phyloP scores from a whole-genome alignment of 2,329 filamentous ascomycete genomes.

The Aspergillus sp. region DNA sequence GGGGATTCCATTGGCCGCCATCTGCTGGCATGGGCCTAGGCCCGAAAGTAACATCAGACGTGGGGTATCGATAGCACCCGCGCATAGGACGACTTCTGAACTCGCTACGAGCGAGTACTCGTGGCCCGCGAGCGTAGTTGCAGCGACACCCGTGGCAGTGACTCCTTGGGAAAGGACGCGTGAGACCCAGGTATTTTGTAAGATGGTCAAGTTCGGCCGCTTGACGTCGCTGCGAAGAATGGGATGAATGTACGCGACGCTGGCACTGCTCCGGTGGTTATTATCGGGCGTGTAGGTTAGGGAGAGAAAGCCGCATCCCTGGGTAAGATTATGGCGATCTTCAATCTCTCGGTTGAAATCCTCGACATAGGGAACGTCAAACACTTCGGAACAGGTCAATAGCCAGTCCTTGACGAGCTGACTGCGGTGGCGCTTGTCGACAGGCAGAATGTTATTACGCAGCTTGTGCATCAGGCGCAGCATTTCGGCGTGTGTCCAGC shows the following conservation, averaged over 20 bases:
- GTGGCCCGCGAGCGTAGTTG: constrained; percentile 54
- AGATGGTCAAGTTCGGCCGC: constrained; percentile 71
- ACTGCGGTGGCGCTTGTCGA: constrained; percentile 76
- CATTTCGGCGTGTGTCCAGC: constrained; percentile 80
- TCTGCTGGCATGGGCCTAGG: constrained; percentile 44
- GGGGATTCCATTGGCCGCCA: constrained; percentile 45
- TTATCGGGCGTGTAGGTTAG: constrained; percentile 86
- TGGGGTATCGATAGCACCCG: constrained; percentile 73
- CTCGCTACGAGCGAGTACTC: constrained; percentile 51
- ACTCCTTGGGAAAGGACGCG: constrained; percentile 64
- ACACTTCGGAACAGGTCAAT: constrained; percentile 63
- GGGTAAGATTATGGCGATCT: constrained; percentile 59
- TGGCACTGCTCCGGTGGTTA: constrained; percentile 73
- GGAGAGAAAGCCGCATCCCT: constrained; percentile 81
- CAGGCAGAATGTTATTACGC: constrained; percentile 81
- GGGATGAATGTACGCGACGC: constrained; percentile 90
- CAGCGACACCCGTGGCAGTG: constrained; percentile 60
- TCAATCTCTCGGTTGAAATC: constrained; percentile 84
- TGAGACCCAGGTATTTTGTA: constrained; percentile 82
- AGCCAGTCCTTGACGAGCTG: constrained; percentile 90
- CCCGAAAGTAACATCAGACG: constrained; percentile 51
- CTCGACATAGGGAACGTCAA: constrained; percentile 69
- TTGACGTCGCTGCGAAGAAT: constrained; percentile 76
- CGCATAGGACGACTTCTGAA: constrained; percentile 68
- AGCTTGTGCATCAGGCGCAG: constrained; percentile 73